Base-by-base conservation (phyloP, 306 rosid genomes). In the Dryas alaskensis region DNA sequence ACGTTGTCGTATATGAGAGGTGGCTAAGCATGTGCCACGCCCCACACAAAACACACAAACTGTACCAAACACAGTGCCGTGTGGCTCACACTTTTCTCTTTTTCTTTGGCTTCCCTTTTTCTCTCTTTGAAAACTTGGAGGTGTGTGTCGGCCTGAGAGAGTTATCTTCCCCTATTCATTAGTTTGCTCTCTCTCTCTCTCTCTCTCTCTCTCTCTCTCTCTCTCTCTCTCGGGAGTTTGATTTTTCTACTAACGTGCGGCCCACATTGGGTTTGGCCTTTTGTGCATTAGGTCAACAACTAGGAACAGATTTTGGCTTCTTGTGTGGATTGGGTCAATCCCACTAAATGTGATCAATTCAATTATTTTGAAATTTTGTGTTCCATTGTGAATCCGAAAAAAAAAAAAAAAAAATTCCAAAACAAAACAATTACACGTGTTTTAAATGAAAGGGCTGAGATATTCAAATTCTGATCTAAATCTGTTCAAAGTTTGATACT, bases 241-340 rank as follows among this genome's bases (percentile, higher is more conserved):
- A 27, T 8, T 73, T 72, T 39, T 5, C 42, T 10, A 65, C 77
- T 40, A 84, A 81, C 85, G 81, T 77, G 93, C 73, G 86, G 85
- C 77, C 85, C 96, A 85, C 75, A 47, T 42, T 6, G 42, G 60
- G 45, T 79, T 88, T 92, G 95, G 85, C 85, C 57, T 75, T 78
- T 72, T 63, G 76, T 79, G 92, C 58, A 71, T 80, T 84, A 75
- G 92, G 96, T 92, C 91, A 87, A 92, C 94, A 87, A 86, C 84
- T 76, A 70, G 90, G 91, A 86, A 81, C 80, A 82, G 63, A 72
- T 82, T 83, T 87, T 82, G 95, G 80, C 88, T 57, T 81, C 59
- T 90, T 82, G 60, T 82, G 87, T 83, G 76, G 14, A 68, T 83
- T 61, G 73, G 80, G 81, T 81, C 82, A 77, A 79, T 76, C 78